Evolutionary conservation across 768 basidiomycete species (phyloP).

Genomic region (Auricularia heimuer): DNA sequence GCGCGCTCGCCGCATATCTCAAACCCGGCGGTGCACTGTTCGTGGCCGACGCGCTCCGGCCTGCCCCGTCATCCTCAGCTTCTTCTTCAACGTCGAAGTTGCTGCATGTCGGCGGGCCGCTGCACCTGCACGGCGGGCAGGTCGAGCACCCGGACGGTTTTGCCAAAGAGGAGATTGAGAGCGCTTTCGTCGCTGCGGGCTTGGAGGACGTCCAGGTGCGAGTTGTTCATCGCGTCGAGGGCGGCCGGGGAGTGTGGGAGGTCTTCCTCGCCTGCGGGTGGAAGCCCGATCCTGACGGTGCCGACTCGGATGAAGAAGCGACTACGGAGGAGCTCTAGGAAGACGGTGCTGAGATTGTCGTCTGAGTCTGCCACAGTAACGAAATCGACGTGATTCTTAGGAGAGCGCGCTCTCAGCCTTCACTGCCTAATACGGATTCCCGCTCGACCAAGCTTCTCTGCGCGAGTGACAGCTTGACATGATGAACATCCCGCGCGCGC

Average conservation of each 20-base stretch:
- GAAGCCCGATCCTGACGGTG: neutral
- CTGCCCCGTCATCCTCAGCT: constrained; percentile 15
- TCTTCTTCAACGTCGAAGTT: constrained; percentile 12
- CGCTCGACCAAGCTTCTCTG: no score
- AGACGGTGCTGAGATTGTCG: no score
- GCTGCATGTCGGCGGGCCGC: constrained; percentile 7
- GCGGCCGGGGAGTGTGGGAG: constrained; percentile 24
- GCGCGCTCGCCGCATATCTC: constrained; percentile 42
- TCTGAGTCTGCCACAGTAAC: no score
- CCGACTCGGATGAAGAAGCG: no score
- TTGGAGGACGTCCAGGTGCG: constrained; percentile 36
- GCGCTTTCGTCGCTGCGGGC: constrained; percentile 44
- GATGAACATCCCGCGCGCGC: no score
- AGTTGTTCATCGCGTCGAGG: constrained; percentile 5
- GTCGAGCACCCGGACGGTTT: constrained; percentile 52
- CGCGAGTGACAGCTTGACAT: no score
- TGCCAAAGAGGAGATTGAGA: constrained; percentile 35
- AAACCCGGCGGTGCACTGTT: constrained; percentile 53
- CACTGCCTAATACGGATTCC: no score
- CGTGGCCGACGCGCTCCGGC: constrained; percentile 39
- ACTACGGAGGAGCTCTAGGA: no score
- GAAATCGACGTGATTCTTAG: no score
- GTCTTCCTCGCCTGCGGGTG: constrained; percentile 50
- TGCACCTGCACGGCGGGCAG: constrained; percentile 12
- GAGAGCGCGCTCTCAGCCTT: no score